Conservation (phyloP, 768 basidiomycete genomes). For the Pisolithus albus region DNA sequence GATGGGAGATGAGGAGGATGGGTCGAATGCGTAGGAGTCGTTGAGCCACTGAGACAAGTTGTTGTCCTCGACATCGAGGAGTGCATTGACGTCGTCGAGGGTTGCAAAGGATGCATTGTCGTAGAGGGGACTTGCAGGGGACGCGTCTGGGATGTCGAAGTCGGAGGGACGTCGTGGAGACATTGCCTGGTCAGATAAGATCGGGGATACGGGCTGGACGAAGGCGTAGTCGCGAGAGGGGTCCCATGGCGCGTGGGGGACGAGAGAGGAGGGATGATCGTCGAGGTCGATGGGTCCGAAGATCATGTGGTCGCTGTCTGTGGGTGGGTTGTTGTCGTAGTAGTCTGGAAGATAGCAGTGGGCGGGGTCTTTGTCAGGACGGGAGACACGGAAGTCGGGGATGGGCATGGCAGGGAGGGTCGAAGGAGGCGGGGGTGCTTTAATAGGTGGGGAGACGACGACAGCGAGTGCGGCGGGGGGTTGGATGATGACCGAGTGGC, state of each 20-base stretch:
- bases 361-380: constrained; percentile 8
- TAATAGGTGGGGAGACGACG: constrained; percentile 32
- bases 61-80: constrained; percentile 37
- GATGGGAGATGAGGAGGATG: constrained; percentile 51
- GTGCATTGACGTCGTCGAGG: constrained; percentile 27
- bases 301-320: constrained; percentile 28
- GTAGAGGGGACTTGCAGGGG: constrained; percentile 31
- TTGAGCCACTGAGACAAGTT: constrained; percentile 55
- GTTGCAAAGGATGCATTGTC: constrained; percentile 25
- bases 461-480: constrained; percentile 1
- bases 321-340: constrained; percentile 27
- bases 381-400: constrained; percentile 15
- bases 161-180: constrained; percentile 36
- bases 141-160: constrained; percentile 36
- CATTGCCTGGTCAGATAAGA: constrained; percentile 32
- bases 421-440: constrained; percentile 24
- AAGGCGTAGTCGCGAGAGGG: constrained; percentile 27
- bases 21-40: constrained; percentile 33
- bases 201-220: constrained; percentile 36
- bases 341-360: constrained; percentile 36
- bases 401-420: constrained; percentile 37
- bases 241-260: constrained; percentile 23
- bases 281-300: constrained; percentile 31
- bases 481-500: constrained; percentile 20
- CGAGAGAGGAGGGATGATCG: constrained; percentile 15